Percentiles rank a stretch among this genome's conserved stretches.
These are phyloP conservation scores for Trichoderma sp. DNA, from an alignment of 2,329 filamentous ascomycete species.

Conservation along the genomic window DNA sequence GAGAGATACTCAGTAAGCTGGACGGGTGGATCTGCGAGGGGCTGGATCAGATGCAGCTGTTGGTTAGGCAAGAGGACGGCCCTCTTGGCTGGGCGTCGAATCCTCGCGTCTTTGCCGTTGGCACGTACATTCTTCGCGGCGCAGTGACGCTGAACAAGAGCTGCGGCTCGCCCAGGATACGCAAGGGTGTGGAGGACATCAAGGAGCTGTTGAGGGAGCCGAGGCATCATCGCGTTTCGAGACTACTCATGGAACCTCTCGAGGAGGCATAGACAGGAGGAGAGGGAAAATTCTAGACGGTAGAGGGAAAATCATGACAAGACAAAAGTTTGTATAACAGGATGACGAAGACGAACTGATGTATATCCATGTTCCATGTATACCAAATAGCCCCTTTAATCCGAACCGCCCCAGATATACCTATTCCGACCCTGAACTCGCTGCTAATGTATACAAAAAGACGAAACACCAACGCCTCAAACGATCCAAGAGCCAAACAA, in stretches of 20 bases:
- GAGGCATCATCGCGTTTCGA: constrained; percentile 34
- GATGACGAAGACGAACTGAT: not conserved
- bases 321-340: not conserved
- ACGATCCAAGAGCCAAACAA: not conserved
- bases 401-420: not conserved
- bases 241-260: constrained; percentile 34
- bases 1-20: constrained; percentile 37
- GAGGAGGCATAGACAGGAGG: not conserved
- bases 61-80: constrained; percentile 58
- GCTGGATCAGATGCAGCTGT: constrained; percentile 48
- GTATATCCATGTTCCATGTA: not conserved
- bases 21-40: constrained; percentile 49
- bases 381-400: not conserved
- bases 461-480: not conserved
- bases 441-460: constrained; percentile 7
- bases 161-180: constrained; percentile 24
- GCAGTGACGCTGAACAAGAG: constrained; percentile 41
- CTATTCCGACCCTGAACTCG: not conserved
- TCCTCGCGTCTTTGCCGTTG: constrained; percentile 66
- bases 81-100: constrained; percentile 73
- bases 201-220: constrained; percentile 19
- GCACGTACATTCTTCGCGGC: constrained; percentile 50
- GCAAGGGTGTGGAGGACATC: constrained; percentile 23
- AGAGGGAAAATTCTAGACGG: not conserved
- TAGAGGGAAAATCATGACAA: not conserved